Percentiles rank a stretch among this genome's conserved stretches.
phyloP scores from a whole-genome alignment of 31 red algal species.

The Porphyra umbilicalis region DNA sequence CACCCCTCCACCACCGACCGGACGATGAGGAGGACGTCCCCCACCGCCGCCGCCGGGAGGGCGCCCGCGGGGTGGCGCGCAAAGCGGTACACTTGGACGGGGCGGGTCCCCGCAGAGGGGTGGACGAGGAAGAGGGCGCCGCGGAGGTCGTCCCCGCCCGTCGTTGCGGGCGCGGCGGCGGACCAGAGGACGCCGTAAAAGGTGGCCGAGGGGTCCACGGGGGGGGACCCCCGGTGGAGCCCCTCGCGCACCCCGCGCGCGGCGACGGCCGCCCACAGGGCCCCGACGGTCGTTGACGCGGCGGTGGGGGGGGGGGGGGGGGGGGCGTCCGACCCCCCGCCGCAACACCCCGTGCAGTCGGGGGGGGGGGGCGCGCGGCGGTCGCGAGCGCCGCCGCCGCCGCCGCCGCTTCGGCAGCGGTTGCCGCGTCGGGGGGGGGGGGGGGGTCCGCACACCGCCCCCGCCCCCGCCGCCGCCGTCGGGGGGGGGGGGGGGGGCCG shows the following conservation, averaged over 20 bases:
- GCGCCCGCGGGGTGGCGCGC: not conserved
- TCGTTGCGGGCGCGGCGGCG: not conserved
- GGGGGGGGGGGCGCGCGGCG: not conserved
- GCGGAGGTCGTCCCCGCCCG: not conserved
- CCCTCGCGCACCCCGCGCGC: too few species aligned
- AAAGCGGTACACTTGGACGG: not conserved
- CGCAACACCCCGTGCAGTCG: not conserved
- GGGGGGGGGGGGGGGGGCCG: not conserved
- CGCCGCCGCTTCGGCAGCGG: not conserved
- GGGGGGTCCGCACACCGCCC: not conserved
- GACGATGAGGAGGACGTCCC: not conserved
- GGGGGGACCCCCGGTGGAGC: too few species aligned
- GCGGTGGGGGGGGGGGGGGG: not conserved
- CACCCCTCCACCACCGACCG: not conserved
- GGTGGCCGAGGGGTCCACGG: not conserved
- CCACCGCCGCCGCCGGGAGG: not conserved
- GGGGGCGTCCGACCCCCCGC: not conserved
- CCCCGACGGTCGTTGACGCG: not conserved
- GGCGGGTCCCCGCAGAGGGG: not conserved
- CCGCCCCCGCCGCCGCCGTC: not conserved
- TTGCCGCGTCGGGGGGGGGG: not conserved
- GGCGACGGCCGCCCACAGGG: not conserved
- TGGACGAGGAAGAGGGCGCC: not conserved
- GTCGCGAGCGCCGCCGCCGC: not conserved
- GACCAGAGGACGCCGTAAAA: not conserved